phyloP scores from a whole-genome alignment of 495 filamentous ascomycete genomes.

The Cenococcum geophilum region DNA sequence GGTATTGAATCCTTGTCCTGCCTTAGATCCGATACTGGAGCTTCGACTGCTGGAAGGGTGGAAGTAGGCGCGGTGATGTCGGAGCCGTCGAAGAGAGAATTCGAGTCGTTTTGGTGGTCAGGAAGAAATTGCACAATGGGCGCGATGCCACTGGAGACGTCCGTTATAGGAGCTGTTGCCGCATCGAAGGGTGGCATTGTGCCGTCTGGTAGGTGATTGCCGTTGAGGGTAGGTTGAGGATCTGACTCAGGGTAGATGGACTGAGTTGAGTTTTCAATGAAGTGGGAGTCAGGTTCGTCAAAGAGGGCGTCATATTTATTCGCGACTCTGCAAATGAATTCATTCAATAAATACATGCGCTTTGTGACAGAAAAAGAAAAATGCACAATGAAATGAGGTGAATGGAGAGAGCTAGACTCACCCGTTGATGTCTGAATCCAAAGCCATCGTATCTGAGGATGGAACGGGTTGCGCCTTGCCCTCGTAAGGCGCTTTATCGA shows the following conservation, averaged over 20 bases:
- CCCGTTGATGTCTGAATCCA: slow-evolving; percentile 45
- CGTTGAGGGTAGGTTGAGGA: slow-evolving; percentile 18
- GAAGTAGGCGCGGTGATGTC: slow-evolving; percentile 16
- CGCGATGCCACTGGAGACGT: slow-evolving; percentile 33
- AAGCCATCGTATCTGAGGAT: slow-evolving; percentile 43
- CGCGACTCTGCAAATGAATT: slow-evolving; percentile 8
- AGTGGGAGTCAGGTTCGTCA: slow-evolving; percentile 17
- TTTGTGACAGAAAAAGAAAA: slow-evolving; percentile 5
- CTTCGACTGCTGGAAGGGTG: slow-evolving; percentile 10
- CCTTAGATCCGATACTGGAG: slow-evolving; percentile 25
- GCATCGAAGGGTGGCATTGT: not conserved
- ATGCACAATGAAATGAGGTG: not conserved
- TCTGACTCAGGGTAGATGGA: slow-evolving; percentile 8
- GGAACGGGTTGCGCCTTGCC: slow-evolving; percentile 44
- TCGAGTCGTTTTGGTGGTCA: slow-evolving; percentile 15
- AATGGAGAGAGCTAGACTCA: slow-evolving; percentile 36
- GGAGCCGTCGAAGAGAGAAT: slow-evolving; percentile 21
- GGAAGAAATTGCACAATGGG: slow-evolving; percentile 32
- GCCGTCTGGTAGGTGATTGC: slow-evolving; percentile 9
- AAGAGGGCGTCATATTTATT: slow-evolving; percentile 22
- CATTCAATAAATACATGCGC: slow-evolving; percentile 17
- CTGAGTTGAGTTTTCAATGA: slow-evolving; percentile 1
- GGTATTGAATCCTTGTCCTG: slow-evolving; percentile 5
- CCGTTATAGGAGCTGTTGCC: slow-evolving; percentile 24
- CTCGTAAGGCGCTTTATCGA: slow-evolving; percentile 39